These are phyloP conservation scores for Cladosporium sp. DNA, from an alignment of 2,329 filamentous ascomycete species.

Conservation along the genomic window DNA sequence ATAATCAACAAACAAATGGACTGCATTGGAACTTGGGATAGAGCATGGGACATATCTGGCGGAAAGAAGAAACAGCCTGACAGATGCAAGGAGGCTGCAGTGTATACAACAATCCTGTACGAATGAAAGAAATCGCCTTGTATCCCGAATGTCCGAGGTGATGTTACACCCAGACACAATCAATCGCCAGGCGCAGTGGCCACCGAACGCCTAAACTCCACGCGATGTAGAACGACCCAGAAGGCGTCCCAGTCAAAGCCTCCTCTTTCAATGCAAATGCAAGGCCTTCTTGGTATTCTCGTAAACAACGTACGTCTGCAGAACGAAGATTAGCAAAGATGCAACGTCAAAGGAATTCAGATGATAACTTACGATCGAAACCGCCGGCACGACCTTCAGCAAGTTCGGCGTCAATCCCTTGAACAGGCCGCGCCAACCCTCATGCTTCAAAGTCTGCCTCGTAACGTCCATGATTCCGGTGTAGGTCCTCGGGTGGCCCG, in stretches of 20 bases:
- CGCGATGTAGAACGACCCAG: neutral
- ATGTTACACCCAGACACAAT: neutral
- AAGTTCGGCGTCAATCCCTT: slow-evolving; percentile 94
- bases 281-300: slow-evolving; percentile 82
- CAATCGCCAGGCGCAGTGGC: neutral
- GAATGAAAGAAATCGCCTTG: slow-evolving; percentile 5
- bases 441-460: slow-evolving; percentile 74
- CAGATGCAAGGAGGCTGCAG: neutral
- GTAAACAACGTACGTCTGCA: slow-evolving; percentile 75
- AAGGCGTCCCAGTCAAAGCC: neutral
- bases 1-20: neutral
- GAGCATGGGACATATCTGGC: neutral
- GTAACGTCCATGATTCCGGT: slow-evolving; percentile 89
- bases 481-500: slow-evolving; percentile 76
- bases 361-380: slow-evolving; percentile 66
- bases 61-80: neutral
- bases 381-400: slow-evolving; percentile 90
- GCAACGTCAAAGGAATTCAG: neutral
- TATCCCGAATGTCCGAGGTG: neutral
- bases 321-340: neutral
- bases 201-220: slow-evolving; percentile 14
- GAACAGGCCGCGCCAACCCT: slow-evolving; percentile 85
- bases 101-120: slow-evolving; percentile 16
- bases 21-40: neutral
- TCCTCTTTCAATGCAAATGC: slow-evolving; percentile 31